Percentiles rank a stretch among this genome's conserved stretches.
Evolutionary conservation across 495 filamentous ascomycete genomes (phyloP).

Genomic region (Jackrogersella multiformis): DNA sequence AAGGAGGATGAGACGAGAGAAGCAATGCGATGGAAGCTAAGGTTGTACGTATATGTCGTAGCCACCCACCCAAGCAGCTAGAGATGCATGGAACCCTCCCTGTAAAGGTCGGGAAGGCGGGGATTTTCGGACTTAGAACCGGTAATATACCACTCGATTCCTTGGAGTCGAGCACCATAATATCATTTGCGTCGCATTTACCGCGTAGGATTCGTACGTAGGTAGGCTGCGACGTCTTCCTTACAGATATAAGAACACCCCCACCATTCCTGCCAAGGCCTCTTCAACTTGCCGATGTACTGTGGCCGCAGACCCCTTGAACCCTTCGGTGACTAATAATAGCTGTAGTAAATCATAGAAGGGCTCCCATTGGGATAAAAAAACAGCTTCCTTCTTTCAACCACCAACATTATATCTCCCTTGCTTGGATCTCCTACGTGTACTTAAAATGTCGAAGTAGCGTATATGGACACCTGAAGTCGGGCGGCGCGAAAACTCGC

Average conservation of each 20-base stretch:
- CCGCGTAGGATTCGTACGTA: slow-evolving; percentile 4
- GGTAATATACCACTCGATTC: not conserved
- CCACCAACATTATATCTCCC: not conserved
- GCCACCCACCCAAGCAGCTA: not conserved
- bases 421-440: not conserved
- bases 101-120: not conserved
- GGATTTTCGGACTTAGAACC: not conserved
- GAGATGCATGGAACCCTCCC: not conserved
- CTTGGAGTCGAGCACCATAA: not conserved
- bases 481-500: not conserved
- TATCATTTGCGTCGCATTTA: not conserved
- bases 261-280: not conserved
- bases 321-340: not conserved
- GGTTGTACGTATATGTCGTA: not conserved
- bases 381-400: not conserved
- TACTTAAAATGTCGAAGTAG: not conserved
- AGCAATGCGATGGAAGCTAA: not conserved
- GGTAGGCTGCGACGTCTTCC: not conserved
- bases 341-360: not conserved
- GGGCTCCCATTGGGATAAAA: not conserved
- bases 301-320: not conserved
- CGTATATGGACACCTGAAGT: not conserved
- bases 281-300: slow-evolving; percentile 3
- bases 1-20: not conserved
- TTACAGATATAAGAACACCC: not conserved